phyloP scores from a whole-genome alignment of 139 green algal species.

The Micractinium sp. region DNA sequence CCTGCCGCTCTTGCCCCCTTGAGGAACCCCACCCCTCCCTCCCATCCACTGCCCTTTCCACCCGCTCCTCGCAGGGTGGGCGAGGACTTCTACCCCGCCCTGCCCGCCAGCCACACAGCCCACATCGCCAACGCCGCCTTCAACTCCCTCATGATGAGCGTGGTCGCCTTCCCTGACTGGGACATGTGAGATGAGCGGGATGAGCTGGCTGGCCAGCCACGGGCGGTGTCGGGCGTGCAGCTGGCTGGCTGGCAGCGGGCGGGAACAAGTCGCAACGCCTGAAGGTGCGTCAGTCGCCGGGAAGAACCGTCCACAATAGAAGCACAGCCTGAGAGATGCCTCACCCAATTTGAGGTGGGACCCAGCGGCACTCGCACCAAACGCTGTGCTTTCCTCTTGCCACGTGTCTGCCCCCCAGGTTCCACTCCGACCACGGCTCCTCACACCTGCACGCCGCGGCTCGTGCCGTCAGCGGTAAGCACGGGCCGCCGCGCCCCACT shows the following conservation, averaged over 20 bases:
- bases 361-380: too few species aligned
- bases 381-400: too few species aligned
- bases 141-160: slow-evolving; percentile 76
- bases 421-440: slow-evolving; percentile 52
- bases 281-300: too few species aligned
- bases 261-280: too few species aligned
- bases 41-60: slow-evolving; percentile 58
- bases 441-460: slow-evolving; percentile 67
- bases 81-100: slow-evolving; percentile 82
- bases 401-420: too few species aligned
- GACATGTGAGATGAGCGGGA: slow-evolving; percentile 46
- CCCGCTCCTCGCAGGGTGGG: slow-evolving; percentile 63
- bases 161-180: slow-evolving; percentile 59
- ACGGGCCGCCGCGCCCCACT: too few species aligned
- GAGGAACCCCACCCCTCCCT: background rate
- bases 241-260: too few species aligned
- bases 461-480: slow-evolving; percentile 61
- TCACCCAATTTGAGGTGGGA: too few species aligned
- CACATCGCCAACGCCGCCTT: slow-evolving; percentile 91
- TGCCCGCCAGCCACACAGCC: slow-evolving; percentile 70
- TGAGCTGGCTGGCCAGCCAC: too few species aligned
- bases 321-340: too few species aligned
- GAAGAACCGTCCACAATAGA: too few species aligned
- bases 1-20: background rate
- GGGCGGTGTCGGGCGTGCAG: too few species aligned